Evolutionary conservation across 202 grass and related monocot genomes (phyloP), one percentile per base, ranked within the genome.

Genomic region (Panicum hallii): DNA sequence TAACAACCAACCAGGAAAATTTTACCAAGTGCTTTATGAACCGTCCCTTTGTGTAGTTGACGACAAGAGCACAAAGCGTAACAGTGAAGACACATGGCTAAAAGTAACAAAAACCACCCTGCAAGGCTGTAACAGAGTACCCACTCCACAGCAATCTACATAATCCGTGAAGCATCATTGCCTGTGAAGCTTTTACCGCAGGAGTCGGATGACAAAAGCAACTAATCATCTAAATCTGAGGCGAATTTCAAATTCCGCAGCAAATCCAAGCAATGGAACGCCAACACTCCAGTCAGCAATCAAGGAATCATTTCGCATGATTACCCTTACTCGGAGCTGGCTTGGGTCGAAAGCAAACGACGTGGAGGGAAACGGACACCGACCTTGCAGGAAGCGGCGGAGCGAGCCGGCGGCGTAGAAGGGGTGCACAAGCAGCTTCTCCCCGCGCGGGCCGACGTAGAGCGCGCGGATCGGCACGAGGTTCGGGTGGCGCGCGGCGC

Each of bases 371-470:
- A 64, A 13, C 36, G 36, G 36, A 4, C 36, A 69, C 81, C 0
- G 22, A 96, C 93, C 91, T 94, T 87, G 91, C 44, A 99, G 67
- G 87, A 99, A 93, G 2, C 82, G 93, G 4, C 90, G 83, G 61
- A 99, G 90, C 72, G 93, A 92, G 41, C 97, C 93, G 49, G 93
- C 93, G 44, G 92, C 93, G 67, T 94, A 99, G 88, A 99, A 99
- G 0, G 97, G 97, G 58, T 99, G 97, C 11, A 94, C 97, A 53
- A 99, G 91, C 81, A 99, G 90, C 79, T 97, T 99, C 93, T 99
- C 97, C 49, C 97, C 97, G 15, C 91, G 83, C 55, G 97, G 97
- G 9, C 97, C 97, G 28, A 91, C 83, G 84, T 99, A 99, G 43
- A 99, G 85, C 61, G 93, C 97, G 83, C 93, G 87, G 55, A 94